Evolutionary conservation across 2,329 filamentous ascomycete species (phyloP).

Genomic region (Penicillium palitans): DNA sequence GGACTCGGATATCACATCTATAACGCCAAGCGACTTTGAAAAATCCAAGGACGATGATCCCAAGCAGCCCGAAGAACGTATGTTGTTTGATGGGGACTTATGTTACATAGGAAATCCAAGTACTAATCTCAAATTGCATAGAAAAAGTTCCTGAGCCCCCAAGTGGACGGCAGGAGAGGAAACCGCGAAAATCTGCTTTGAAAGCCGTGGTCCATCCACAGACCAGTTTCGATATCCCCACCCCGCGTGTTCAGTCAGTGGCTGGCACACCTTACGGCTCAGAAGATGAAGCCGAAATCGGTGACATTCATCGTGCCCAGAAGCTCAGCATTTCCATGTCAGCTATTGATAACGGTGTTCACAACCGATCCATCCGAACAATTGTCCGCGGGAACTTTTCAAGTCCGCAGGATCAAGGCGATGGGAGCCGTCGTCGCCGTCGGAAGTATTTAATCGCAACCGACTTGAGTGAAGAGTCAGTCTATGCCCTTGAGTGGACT

Average conservation of each 20-base stretch:
- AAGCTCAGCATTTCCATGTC: constrained; percentile 79
- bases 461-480: constrained; percentile 89
- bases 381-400: constrained; percentile 85
- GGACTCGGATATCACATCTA: constrained; percentile 29
- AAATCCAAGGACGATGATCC: constrained; percentile 49
- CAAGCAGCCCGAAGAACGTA: constrained; percentile 77
- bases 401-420: constrained; percentile 69
- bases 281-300: constrained; percentile 80
- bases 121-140: constrained; percentile 10
- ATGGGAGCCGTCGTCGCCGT: constrained; percentile 74
- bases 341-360: constrained; percentile 69
- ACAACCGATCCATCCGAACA: constrained; percentile 81
- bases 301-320: constrained; percentile 84
- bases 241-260: constrained; percentile 56
- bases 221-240: constrained; percentile 73
- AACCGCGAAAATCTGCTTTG: constrained; percentile 35
- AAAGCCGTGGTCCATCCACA: constrained; percentile 69
- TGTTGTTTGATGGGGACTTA: constrained; percentile 6
- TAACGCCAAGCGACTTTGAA: constrained; percentile 27
- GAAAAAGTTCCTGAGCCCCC: constrained; percentile 14
- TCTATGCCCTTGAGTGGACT: constrained; percentile 95
- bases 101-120: background rate
- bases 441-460: constrained; percentile 95
- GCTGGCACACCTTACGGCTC: constrained; percentile 68
- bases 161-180: constrained; percentile 38